Conservation (phyloP, 208 protist species). For the Trichomonas gallinae region DNA sequence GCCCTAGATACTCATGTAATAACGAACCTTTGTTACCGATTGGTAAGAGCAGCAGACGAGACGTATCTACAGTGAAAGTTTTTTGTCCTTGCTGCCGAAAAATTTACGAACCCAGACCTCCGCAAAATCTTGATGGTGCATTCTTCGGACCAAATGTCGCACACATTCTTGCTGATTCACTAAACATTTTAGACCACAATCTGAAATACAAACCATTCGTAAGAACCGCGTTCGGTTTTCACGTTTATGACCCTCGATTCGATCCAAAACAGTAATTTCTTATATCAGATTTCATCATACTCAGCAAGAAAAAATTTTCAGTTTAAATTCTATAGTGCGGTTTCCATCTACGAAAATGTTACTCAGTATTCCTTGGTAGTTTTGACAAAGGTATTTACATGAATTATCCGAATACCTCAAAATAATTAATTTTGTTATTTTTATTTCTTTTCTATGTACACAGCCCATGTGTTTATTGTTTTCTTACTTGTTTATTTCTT, state of each 20-base stretch:
- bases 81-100: not conserved
- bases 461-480: too few species aligned
- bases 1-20: not conserved
- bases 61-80: not conserved
- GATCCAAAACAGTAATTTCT: not conserved
- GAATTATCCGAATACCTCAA: too few species aligned
- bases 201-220: not conserved
- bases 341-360: too few species aligned
- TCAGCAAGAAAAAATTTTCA: too few species aligned
- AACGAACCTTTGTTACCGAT: not conserved
- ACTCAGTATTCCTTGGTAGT: too few species aligned
- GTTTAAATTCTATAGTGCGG: too few species aligned
- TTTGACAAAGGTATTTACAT: too few species aligned
- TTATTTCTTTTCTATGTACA: too few species aligned
- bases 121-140: not conserved
- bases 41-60: not conserved
- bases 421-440: too few species aligned
- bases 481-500: too few species aligned
- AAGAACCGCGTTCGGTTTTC: not conserved
- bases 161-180: not conserved
- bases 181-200: not conserved
- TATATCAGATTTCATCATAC: too few species aligned
- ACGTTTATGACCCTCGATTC: not conserved
- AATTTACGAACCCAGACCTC: not conserved
- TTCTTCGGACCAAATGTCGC: conserved; percentile 10